Evolutionary conservation across 2,329 filamentous ascomycete species (phyloP).

Genomic region (Trichoderma sp.): DNA sequence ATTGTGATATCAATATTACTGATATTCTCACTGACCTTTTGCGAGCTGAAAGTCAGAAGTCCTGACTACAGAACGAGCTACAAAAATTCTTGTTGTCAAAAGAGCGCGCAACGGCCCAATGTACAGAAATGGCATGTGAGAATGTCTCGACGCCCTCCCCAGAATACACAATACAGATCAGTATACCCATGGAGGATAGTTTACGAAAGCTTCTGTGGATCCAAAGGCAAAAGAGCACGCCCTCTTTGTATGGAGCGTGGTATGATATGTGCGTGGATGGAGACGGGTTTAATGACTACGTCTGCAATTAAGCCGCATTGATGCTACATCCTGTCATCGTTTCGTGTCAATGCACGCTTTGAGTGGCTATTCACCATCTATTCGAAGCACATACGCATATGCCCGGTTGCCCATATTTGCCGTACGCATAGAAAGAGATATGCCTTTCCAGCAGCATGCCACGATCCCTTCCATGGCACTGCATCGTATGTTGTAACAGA

Average conservation of each 20-base stretch:
- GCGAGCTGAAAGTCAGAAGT: background rate
- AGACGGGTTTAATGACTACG: background rate
- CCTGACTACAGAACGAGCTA: background rate
- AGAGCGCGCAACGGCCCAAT: slow-evolving; percentile 5
- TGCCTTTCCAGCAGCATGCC: background rate
- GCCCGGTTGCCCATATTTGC: background rate
- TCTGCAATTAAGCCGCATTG: background rate
- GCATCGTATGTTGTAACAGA: background rate
- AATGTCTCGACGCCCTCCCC: background rate
- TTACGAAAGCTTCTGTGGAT: background rate
- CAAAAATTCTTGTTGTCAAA: background rate
- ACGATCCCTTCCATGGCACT: background rate
- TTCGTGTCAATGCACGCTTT: background rate
- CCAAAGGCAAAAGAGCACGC: background rate
- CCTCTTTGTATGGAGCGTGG: background rate
- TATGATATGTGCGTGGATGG: background rate
- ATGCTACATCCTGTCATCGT: background rate
- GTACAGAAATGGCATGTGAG: slow-evolving; percentile 17
- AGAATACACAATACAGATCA: background rate
- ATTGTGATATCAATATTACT: background rate
- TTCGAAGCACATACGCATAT: background rate
- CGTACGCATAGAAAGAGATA: background rate
- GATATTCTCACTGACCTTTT: background rate
- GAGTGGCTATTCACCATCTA: background rate
- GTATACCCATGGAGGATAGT: background rate